These are phyloP conservation scores for Tolypocladium tundrense DNA, from an alignment of 2,329 filamentous ascomycete genomes.

Conservation along the genomic window DNA sequence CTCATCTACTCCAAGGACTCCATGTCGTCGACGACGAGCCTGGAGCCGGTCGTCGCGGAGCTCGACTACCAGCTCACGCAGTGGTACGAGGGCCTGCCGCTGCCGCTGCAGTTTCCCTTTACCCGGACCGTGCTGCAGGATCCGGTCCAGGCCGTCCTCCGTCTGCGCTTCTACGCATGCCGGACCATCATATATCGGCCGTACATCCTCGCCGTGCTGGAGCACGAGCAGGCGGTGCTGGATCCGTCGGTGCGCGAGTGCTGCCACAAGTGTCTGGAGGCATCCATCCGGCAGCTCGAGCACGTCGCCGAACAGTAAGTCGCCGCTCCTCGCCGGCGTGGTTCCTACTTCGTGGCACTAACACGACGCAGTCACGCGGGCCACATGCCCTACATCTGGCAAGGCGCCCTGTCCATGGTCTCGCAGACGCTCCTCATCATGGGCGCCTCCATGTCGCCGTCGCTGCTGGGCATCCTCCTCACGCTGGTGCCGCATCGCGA, in stretches of 20 bases:
- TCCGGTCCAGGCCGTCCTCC: slow-evolving; percentile 68
- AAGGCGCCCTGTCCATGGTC: slow-evolving; percentile 73
- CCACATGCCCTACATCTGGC: slow-evolving; percentile 79
- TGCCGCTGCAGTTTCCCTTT: slow-evolving; percentile 68
- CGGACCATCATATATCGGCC: slow-evolving; percentile 79
- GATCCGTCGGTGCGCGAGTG: slow-evolving; percentile 66
- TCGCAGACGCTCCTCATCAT: slow-evolving; percentile 75
- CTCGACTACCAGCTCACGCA: slow-evolving; percentile 74
- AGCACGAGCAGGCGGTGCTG: slow-evolving; percentile 62
- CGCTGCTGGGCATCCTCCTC: slow-evolving; percentile 55
- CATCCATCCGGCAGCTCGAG: slow-evolving; percentile 69
- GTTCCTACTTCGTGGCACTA: not conserved
- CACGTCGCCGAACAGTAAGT: slow-evolving; percentile 67
- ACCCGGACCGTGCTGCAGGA: slow-evolving; percentile 56
- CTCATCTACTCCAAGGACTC: slow-evolving; percentile 69
- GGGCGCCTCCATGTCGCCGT: slow-evolving; percentile 73
- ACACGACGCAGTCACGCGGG: slow-evolving; percentile 53
- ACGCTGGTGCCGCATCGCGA: slow-evolving; percentile 44
- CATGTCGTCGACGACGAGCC: slow-evolving; percentile 58
- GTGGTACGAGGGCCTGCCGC: slow-evolving; percentile 72
- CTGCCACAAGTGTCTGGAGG: slow-evolving; percentile 73
- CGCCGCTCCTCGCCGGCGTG: too few relatives aligned
- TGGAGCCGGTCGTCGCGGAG: slow-evolving; percentile 70
- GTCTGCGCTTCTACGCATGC: slow-evolving; percentile 74
- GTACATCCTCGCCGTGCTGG: slow-evolving; percentile 69